Evolutionary conservation across 805 yeast species (phyloP).

Genomic region (Saturnispora sekii): DNA sequence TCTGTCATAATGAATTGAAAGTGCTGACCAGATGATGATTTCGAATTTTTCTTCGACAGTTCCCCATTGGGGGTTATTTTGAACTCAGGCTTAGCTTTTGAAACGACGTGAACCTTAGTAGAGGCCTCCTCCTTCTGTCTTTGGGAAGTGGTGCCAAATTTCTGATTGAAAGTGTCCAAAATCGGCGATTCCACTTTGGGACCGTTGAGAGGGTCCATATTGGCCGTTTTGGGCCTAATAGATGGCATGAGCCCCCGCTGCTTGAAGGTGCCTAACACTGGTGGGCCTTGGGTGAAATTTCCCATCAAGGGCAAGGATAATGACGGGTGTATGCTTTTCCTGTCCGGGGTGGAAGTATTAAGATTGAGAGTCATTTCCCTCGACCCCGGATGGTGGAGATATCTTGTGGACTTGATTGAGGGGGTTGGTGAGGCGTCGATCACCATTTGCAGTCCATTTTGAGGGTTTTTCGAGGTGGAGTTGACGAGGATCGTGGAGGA

Average conservation of each 20-base stretch:
- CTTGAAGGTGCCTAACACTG: slow-evolving; percentile 3
- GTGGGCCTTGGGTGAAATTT: slow-evolving; percentile 3
- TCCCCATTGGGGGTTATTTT: not conserved
- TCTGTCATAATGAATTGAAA: slow-evolving; percentile 15
- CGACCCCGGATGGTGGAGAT: not conserved
- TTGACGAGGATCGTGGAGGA: slow-evolving; percentile 27
- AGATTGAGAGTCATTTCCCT: not conserved
- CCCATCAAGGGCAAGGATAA: slow-evolving; percentile 1
- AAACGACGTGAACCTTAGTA: not conserved
- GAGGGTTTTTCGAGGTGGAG: slow-evolving; percentile 17
- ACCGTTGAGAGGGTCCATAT: too few relatives aligned
- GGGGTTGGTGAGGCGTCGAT: slow-evolving; percentile 27
- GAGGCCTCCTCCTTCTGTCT: not conserved
- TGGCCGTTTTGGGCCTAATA: too few relatives aligned
- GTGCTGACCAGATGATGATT: slow-evolving; percentile 2
- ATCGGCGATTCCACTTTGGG: too few relatives aligned
- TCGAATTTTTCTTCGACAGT: not conserved
- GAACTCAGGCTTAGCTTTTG: not conserved
- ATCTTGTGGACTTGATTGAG: slow-evolving; percentile 15
- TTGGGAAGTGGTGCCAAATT: not conserved
- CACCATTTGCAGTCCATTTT: not conserved
- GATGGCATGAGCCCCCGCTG: not conserved
- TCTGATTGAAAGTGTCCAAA: too few relatives aligned
- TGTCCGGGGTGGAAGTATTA: slow-evolving; percentile 4
- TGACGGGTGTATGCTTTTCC: not conserved